A percentile compares a stretch with the other conserved stretches of the same genome.
Evolutionary conservation across 306 rosid genomes (phyloP).

Genomic region (Psophocarpus tetragonolobus): DNA sequence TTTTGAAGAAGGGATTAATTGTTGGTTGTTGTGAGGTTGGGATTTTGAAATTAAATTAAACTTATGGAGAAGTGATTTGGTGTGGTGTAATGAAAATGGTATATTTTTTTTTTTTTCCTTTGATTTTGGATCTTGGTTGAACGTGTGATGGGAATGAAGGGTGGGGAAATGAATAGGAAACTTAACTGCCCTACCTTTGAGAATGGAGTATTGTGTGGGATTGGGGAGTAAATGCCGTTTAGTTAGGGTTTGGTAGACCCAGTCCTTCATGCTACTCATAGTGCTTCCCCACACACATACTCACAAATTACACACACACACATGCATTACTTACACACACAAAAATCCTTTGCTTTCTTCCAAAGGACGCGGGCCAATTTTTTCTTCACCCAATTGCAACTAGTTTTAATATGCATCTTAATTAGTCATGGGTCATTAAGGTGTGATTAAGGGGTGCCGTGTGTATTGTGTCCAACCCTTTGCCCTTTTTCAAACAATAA

Average conservation of each 20-base stretch:
- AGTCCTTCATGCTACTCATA: conserved; percentile 43
- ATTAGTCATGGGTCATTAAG: neutral
- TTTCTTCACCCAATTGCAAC: neutral
- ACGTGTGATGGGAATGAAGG: conserved; percentile 45
- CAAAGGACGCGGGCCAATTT: neutral
- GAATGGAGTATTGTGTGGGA: conserved; percentile 60
- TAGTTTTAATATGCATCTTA: neutral
- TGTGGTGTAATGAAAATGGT: neutral
- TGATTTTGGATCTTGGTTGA: conserved; percentile 76
- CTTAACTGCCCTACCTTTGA: conserved; percentile 44
- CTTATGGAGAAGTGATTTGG: neutral
- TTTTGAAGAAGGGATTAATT: neutral
- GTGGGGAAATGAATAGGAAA: conserved; percentile 43
- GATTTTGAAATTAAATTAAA: neutral
- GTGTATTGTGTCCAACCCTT: neutral
- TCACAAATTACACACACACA: neutral
- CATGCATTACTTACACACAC: neutral
- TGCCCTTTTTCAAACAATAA: neutral
- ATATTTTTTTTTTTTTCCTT: conserved; percentile 21
- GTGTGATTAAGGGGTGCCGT: neutral
- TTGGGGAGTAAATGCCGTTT: conserved; percentile 65
- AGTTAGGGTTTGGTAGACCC: conserved; percentile 74
- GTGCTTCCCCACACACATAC: conserved; percentile 26
- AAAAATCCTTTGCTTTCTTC: neutral
- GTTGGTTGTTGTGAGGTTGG: neutral